Base-by-base conservation (phyloP, 169 alveolate genomes). In the Babesia ovis region DNA sequence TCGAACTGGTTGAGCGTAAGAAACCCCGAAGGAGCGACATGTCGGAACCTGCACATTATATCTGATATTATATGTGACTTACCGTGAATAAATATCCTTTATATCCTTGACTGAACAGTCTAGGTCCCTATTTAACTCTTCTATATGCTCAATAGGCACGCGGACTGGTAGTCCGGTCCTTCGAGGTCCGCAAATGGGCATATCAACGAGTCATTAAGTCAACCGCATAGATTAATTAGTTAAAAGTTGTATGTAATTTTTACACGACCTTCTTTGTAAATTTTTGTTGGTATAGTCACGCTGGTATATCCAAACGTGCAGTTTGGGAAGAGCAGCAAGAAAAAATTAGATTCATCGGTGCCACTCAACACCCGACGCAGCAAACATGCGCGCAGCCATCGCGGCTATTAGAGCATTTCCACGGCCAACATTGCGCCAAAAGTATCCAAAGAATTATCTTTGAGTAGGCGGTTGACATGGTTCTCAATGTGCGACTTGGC, bases 401-500 rank as follows among this genome's bases (percentile, higher is more conserved):
- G 31, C 14, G 20, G 2, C 18, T 0, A 43, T 68, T 59, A 79
- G 2, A 79, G 18, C 86, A 79, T 79, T 59, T 81, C 84, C 14
- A 81, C 77, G 51, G 90, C 91, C 22, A 87, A 77, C 92, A 87
- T 87, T 16, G 92, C 45, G 51, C 82, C 50, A 43, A 87, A 75
- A 5, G 92, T 41, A 64, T 86, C 81, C 43, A 90, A 69, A 25
- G 91, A 84, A 75, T 91, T 90, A 60, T 91, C 85, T 53, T 91
- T 82, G 66, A 91, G 72, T 34, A 91, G 55, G 22, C 77, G 68
- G 43, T 72, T 90, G 29, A 91, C 95, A 42, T 76, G 77, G 51
- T 84, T 83, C 70, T 91, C 92, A 27, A 94, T 68, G 72, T 95
- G 96, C 59, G 79, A 92, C 85, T 94, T 95, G 4, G 98, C 98